Percentiles rank a stretch among this genome's conserved stretches.
Evolutionary conservation across 1,284 basidiomycete species (phyloP).

Genomic region (Fomitopsis betulina): DNA sequence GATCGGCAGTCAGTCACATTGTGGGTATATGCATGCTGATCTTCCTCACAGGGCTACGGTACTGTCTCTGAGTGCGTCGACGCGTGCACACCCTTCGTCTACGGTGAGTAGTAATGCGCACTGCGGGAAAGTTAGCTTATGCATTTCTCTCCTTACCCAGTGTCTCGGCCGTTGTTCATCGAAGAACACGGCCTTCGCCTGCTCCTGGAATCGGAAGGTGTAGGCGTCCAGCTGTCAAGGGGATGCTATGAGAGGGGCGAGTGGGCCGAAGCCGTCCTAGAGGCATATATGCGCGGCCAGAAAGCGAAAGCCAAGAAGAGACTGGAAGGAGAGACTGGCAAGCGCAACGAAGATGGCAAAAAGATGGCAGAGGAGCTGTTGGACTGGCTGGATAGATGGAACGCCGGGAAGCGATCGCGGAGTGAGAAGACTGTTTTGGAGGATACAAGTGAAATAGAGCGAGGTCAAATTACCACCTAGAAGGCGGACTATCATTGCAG

Average conservation of each 20-base stretch:
- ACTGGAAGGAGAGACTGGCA: slow-evolving; percentile 34
- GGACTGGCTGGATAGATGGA: slow-evolving; percentile 43
- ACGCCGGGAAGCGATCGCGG: slow-evolving; percentile 7
- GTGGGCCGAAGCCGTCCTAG: slow-evolving; percentile 54
- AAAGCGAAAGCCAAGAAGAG: slow-evolving; percentile 39
- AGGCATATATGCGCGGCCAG: slow-evolving; percentile 48
- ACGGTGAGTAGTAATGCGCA: slow-evolving; percentile 40
- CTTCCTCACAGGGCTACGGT: slow-evolving; percentile 51
- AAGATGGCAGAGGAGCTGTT: slow-evolving; percentile 47
- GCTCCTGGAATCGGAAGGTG: slow-evolving; percentile 54
- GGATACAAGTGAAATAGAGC: background rate
- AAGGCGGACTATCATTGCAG: background rate
- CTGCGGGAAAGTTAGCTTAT: slow-evolving; percentile 8
- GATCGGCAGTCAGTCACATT: slow-evolving; percentile 15
- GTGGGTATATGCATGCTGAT: background rate
- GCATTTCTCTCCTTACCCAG: slow-evolving; percentile 27
- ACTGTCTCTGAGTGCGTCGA: slow-evolving; percentile 72
- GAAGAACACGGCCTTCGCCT: slow-evolving; percentile 73
- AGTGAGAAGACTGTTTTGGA: background rate
- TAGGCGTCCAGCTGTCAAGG: slow-evolving; percentile 61
- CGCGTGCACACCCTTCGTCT: slow-evolving; percentile 68
- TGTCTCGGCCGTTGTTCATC: slow-evolving; percentile 72
- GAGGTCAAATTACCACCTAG: background rate
- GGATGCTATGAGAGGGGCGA: slow-evolving; percentile 63
- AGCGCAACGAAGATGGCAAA: slow-evolving; percentile 38